phyloP scores from a whole-genome alignment of 2,329 filamentous ascomycete genomes.

The Tolypocladium nubicola region DNA sequence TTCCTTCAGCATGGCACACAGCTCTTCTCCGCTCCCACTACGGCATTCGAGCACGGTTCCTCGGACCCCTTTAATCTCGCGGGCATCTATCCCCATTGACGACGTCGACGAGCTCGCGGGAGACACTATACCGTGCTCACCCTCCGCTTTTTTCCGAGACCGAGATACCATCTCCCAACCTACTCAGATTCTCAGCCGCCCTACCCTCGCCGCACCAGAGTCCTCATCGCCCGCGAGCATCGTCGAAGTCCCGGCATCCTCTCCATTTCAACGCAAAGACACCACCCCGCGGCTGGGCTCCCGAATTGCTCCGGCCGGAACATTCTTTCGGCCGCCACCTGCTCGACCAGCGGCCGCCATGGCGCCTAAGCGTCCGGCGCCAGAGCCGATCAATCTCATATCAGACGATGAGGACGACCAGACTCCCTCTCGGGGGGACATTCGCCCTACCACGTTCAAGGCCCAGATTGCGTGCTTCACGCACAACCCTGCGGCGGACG shows the following conservation, averaged over 20 bases:
- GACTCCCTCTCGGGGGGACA: conserved; percentile 47
- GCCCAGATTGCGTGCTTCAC: conserved; percentile 25
- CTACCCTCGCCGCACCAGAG: conserved; percentile 18
- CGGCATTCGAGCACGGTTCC: conserved; percentile 17
- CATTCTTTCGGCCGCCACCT: conserved; percentile 51
- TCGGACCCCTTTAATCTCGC: conserved; percentile 15
- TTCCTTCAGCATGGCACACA: conserved; percentile 14
- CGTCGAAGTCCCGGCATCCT: conserved; percentile 83
- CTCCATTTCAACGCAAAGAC: conserved; percentile 48
- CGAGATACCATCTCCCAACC: conserved; percentile 27
- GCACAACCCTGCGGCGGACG: conserved; percentile 38
- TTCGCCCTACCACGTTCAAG: conserved; percentile 48
- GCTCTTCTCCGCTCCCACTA: conserved; percentile 20
- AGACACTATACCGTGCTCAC: conserved; percentile 35
- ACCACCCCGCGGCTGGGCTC: conserved; percentile 29
- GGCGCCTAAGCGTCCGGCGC: conserved; percentile 23
- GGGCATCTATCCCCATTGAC: conserved; percentile 12
- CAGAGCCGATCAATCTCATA: conserved; percentile 34
- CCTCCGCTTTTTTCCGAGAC: conserved; percentile 22
- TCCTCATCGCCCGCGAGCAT: conserved; percentile 34
- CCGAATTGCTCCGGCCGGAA: conserved; percentile 67
- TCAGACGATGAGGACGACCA: conserved; percentile 35
- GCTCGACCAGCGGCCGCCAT: conserved; percentile 13
- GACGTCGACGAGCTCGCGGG: conserved; percentile 34
- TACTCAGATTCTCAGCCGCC: conserved; percentile 34